A percentile compares a stretch with the other conserved stretches of the same genome.
phyloP scores from a whole-genome alignment of 441 rosid species.

The Gossypium davidsonii region DNA sequence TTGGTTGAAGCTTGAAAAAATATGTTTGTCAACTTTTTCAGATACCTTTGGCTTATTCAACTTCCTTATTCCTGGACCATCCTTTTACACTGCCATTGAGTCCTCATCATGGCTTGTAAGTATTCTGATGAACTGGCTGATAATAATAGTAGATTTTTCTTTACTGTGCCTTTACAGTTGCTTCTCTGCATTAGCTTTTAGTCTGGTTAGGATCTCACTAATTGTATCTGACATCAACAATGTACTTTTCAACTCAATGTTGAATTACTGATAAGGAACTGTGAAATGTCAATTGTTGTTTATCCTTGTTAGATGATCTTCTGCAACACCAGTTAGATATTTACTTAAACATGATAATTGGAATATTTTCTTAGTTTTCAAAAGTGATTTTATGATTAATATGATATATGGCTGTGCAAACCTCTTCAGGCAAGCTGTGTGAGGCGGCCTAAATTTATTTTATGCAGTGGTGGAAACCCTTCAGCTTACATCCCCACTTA shows the following conservation, averaged over 20 bases:
- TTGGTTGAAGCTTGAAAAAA: neutral
- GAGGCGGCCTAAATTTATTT: conserved; percentile 77
- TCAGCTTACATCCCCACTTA: conserved; percentile 64
- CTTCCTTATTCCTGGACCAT: conserved; percentile 70
- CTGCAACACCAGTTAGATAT: neutral
- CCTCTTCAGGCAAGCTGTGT: conserved; percentile 61
- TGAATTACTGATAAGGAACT: neutral
- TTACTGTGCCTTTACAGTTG: conserved; percentile 6
- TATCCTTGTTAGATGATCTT: neutral
- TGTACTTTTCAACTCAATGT: neutral
- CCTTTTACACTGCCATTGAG: conserved; percentile 73
- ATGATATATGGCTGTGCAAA: conserved; percentile 5
- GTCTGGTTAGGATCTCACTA: neutral
- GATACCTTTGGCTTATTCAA: conserved; percentile 81
- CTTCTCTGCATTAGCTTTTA: conserved; percentile 2
- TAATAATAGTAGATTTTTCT: neutral
- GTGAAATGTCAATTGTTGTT: neutral
- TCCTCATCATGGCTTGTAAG: conserved; percentile 81
- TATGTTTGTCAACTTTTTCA: conserved; percentile 23
- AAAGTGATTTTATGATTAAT: neutral
- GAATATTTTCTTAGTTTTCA: neutral
- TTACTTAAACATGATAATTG: neutral
- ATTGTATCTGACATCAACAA: neutral
- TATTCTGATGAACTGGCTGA: conserved; percentile 13
- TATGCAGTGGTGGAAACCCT: conserved; percentile 83